Evolutionary conservation across 352 stramenopile species (phyloP).

Genomic region (Peronospora belbahrii): DNA sequence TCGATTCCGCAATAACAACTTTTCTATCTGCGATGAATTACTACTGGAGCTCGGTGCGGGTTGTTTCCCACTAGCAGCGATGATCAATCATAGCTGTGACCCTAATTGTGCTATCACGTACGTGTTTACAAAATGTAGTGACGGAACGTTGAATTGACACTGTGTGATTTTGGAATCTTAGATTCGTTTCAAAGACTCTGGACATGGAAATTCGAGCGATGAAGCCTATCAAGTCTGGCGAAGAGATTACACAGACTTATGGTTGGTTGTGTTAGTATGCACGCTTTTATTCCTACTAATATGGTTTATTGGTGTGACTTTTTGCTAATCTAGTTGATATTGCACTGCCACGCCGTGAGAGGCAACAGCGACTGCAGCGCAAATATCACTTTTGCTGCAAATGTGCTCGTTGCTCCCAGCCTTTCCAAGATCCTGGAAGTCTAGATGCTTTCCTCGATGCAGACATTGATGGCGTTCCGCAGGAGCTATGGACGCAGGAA

Average conservation of each 20-base stretch:
- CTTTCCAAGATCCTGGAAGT: slow-evolving; percentile 22
- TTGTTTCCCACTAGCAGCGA: slow-evolving; percentile 57
- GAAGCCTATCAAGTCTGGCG: slow-evolving; percentile 29
- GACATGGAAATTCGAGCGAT: slow-evolving; percentile 50
- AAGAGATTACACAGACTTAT: slow-evolving; percentile 65
- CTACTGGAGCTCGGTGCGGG: slow-evolving; percentile 46
- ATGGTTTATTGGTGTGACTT: background rate
- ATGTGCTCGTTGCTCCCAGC: slow-evolving; percentile 38
- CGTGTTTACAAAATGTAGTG: slow-evolving; percentile 7
- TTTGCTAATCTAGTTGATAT: slow-evolving; percentile 41
- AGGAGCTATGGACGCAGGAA: slow-evolving; percentile 29
- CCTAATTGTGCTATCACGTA: slow-evolving; percentile 65
- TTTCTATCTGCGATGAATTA: slow-evolving; percentile 61
- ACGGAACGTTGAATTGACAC: background rate
- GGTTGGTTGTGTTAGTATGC: slow-evolving; percentile 19
- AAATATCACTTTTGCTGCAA: slow-evolving; percentile 67
- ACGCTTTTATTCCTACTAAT: slow-evolving; percentile 2
- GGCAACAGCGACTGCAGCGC: slow-evolving; percentile 32
- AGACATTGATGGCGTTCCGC: slow-evolving; percentile 35
- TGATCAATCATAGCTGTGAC: slow-evolving; percentile 74
- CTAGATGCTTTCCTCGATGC: slow-evolving; percentile 39
- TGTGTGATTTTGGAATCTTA: background rate
- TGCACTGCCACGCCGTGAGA: slow-evolving; percentile 35
- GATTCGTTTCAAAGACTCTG: slow-evolving; percentile 38
- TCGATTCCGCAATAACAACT: slow-evolving; percentile 75